Conservation (phyloP, 345 rosid species). For the Kandelia obovata region DNA sequence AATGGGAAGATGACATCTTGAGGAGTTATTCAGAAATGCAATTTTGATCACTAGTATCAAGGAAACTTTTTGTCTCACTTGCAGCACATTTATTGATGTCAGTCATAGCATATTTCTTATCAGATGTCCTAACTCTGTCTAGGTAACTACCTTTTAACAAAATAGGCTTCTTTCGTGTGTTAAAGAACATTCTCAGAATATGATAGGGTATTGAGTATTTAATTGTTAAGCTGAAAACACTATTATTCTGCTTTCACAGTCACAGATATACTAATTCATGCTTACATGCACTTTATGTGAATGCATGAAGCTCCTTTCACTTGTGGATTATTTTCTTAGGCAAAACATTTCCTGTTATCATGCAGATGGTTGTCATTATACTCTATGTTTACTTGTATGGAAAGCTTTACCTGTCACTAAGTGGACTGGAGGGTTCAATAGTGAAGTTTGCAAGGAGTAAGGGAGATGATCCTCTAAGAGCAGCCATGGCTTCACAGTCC, state of each 20-base stretch:
- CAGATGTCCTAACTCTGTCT: background rate
- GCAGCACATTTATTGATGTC: background rate
- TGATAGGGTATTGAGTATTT: background rate
- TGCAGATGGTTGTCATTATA: constrained; percentile 72
- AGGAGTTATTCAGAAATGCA: background rate
- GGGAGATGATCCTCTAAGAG: constrained; percentile 69
- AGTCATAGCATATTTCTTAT: background rate
- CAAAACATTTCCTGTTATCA: background rate
- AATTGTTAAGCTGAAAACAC: background rate
- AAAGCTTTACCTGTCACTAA: constrained; percentile 73
- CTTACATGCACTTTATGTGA: background rate
- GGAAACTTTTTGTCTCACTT: background rate
- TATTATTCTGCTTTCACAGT: background rate
- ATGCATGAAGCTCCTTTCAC: background rate
- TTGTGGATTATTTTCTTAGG: constrained; percentile 1
- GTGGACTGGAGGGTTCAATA: constrained; percentile 87
- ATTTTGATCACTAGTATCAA: background rate
- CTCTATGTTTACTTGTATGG: constrained; percentile 83
- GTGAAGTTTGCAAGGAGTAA: constrained; percentile 55
- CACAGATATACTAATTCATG: background rate
- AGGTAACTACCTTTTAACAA: background rate
- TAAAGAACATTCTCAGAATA: background rate
- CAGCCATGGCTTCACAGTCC: constrained; percentile 93
- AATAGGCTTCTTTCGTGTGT: background rate
- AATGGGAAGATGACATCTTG: background rate